Base-by-base conservation (phyloP, 495 filamentous ascomycete species). In the Alectoria sarmentosa region DNA sequence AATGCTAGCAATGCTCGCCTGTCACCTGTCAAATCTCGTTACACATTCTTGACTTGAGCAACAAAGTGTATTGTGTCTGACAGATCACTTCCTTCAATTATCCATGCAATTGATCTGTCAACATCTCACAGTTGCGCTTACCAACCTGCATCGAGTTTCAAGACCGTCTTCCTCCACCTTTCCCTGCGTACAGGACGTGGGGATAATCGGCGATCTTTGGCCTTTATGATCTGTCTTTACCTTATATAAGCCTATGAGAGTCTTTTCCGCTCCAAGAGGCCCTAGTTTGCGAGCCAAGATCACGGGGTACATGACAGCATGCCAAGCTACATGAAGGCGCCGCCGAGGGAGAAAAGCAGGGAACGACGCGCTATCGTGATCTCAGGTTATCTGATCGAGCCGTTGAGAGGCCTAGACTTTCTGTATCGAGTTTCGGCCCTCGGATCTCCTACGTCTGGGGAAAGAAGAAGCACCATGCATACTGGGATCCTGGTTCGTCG, bases 271-370 rank as follows among this genome's bases (percentile, higher is more conserved):
- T 10, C 44, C 10, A 55, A 55, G n/a, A 21, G 30, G 52, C 30
- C 34, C 7, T 9, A 30, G 4, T 19, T 19, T n/a, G 15, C 30
- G 15, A 21, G 30, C 30, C 52, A 55, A 32, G 28, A 34, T 34
- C 52, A 55, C 30, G 28, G 52, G 52, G 52, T 55, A 34, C 52
- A 55, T 34, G 17, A 34, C 30, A 32, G 49, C 28, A 54, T 54
- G 49, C 49, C 26, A 54, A 32, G 49, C 28, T 32, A 55, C 52
- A 15, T 21, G 30, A 34, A 34, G 52, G 52, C 30, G 52, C 15
- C 52, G 52, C 52, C 30, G 34, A 21, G 52, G 30, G 30, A 55
- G 14, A 30, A 7, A 55, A 21, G 28, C 52, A 55, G 52, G 28
- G 15, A 19, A 55, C 3, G 52, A 28, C 30, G 52, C 52, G 52